A percentile compares a stretch with the other conserved stretches of the same genome.
Conservation (phyloP, 257 asterid species). For the Nicotiana knightiana region DNA sequence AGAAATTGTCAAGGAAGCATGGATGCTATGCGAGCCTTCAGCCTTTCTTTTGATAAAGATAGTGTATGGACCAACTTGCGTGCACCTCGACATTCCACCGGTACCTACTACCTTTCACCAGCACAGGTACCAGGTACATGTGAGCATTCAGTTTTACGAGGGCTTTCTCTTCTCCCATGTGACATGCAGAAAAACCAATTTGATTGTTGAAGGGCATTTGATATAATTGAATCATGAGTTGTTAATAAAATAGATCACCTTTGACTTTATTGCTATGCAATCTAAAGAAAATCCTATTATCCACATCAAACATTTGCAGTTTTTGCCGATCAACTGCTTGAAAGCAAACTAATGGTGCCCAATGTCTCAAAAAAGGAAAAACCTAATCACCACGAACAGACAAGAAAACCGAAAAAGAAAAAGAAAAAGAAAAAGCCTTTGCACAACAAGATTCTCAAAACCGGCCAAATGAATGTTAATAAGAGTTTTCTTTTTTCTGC, state of each 20-base stretch:
- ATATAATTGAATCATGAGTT: background rate
- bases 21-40: background rate
- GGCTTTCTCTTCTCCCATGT: background rate
- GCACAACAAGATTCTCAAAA: background rate
- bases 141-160: background rate
- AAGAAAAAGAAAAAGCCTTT: background rate
- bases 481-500: conserved; percentile 6
- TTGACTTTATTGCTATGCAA: background rate
- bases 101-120: background rate
- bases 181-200: background rate
- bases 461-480: background rate
- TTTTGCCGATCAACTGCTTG: background rate
- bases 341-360: background rate
- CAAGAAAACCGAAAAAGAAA: background rate
- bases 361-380: background rate
- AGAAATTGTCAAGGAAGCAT: background rate
- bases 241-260: background rate
- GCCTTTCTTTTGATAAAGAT: background rate
- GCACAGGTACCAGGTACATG: background rate
- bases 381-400: background rate
- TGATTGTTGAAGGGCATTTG: background rate
- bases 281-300: background rate
- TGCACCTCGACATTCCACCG: background rate
- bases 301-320: background rate
- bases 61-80: background rate